Conservation (phyloP, 2,329 filamentous ascomycete genomes). For the Colletotrichum orbiculare region DNA sequence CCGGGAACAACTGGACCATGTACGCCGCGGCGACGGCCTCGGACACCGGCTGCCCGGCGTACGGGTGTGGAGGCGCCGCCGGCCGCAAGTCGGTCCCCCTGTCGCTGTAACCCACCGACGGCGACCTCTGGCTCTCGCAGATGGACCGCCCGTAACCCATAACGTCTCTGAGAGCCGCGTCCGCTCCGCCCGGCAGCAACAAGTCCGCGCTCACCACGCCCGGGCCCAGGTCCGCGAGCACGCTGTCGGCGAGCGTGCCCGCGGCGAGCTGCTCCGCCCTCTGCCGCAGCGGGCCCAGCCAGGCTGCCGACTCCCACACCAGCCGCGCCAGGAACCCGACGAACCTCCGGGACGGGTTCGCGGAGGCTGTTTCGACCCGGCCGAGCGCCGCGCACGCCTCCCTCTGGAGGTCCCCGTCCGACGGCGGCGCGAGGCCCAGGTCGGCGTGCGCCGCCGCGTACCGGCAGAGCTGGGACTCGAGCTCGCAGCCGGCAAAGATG, state of each 20-base stretch:
- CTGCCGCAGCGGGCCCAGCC: constrained; percentile 24
- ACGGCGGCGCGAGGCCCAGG: constrained; percentile 29
- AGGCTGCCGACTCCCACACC: constrained; percentile 18
- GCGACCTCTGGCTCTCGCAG: too few species aligned
- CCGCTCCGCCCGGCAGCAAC: too few species aligned
- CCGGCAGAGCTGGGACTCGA: constrained; percentile 39
- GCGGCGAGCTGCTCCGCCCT: not conserved
- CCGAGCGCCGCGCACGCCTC: constrained; percentile 36
- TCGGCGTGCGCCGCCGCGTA: constrained; percentile 15
- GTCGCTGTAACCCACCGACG: too few species aligned
- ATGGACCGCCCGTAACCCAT: too few species aligned
- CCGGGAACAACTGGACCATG: too few species aligned
- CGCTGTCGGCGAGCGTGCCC: not conserved
- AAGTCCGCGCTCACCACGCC: not conserved
- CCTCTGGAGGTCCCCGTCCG: constrained; percentile 35
- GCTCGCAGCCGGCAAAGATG: constrained; percentile 43
- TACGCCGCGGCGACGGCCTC: too few species aligned
- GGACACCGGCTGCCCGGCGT: too few species aligned
- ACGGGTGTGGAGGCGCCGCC: too few species aligned
- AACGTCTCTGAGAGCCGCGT: too few species aligned
- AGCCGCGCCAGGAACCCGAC: constrained; percentile 22
- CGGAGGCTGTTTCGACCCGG: constrained; percentile 27
- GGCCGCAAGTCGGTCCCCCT: too few species aligned
- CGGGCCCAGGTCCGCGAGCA: not conserved
- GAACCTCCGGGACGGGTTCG: constrained; percentile 27